Evolutionary conservation across 1,284 basidiomycete genomes (phyloP).

Genomic region (Cryptococcus deneoformans): DNA sequence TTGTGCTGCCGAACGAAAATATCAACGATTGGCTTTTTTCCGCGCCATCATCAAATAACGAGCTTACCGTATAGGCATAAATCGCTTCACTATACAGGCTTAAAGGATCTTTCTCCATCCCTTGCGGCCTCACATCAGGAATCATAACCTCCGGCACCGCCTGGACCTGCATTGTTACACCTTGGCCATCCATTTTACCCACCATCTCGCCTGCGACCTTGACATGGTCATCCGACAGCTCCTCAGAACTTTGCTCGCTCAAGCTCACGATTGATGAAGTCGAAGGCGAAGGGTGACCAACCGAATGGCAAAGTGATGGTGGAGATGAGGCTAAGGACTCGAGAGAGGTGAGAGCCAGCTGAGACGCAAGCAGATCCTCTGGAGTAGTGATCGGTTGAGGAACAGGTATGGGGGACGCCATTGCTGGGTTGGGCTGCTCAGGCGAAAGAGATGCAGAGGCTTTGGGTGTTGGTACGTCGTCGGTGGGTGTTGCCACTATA

Average conservation of each 20-base stretch:
- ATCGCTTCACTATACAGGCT: slow-evolving; percentile 16
- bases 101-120: slow-evolving; percentile 6
- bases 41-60: background rate
- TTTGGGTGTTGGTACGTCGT: background rate
- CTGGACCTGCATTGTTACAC: background rate
- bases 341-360: background rate
- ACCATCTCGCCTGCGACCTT: slow-evolving; percentile 3
- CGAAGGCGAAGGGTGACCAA: background rate
- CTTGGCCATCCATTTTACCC: background rate
- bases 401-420: background rate
- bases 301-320: background rate
- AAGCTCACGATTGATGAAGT: background rate
- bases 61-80: slow-evolving; percentile 21
- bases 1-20: too few relatives aligned
- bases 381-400: background rate
- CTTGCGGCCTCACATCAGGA: background rate
- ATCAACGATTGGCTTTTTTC: too few relatives aligned
- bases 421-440: too few relatives aligned
- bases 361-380: background rate
- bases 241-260: slow-evolving; percentile 1
- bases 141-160: background rate
- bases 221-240: slow-evolving; percentile 3
- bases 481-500: background rate
- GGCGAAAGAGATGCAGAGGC: background rate
- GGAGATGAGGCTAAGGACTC: background rate